Evolutionary conservation across 116 monocot species (phyloP).

Genomic region (Trichopus zeylanicus): DNA sequence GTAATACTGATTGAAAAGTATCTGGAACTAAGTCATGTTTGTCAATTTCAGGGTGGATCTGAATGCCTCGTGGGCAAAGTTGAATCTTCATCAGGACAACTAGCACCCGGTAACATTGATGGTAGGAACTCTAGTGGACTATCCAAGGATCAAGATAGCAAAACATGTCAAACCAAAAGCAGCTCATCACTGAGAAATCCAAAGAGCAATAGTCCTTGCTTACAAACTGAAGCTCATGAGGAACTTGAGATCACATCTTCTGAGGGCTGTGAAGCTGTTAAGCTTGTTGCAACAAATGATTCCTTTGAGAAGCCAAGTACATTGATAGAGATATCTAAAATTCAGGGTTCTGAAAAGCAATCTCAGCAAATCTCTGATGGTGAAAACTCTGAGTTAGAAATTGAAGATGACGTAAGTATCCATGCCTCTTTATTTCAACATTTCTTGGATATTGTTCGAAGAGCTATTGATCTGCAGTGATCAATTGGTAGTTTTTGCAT

Average conservation of each 20-base stretch:
- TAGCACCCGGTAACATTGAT: background rate
- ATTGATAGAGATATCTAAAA: constrained; percentile 9
- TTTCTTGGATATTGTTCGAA: background rate
- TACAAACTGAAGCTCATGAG: constrained; percentile 6
- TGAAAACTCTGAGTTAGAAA: constrained; percentile 34
- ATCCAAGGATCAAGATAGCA: constrained; percentile 4
- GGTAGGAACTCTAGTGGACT: constrained; percentile 1
- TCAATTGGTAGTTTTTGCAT: too few species aligned
- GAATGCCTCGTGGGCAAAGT: constrained; percentile 1
- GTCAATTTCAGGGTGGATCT: constrained; percentile 2
- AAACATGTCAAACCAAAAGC: constrained; percentile 3
- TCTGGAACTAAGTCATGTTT: constrained; percentile 5
- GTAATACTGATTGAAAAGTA: background rate
- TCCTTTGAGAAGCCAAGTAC: constrained; percentile 14
- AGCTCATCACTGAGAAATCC: constrained; percentile 7
- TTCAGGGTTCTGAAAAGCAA: constrained; percentile 6
- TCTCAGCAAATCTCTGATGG: constrained; percentile 10
- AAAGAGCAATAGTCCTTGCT: background rate
- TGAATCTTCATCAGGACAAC: constrained; percentile 4
- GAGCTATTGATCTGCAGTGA: background rate
- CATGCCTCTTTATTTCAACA: background rate
- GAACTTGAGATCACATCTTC: constrained; percentile 11
- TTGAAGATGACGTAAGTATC: constrained; percentile 67
- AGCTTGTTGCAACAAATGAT: constrained; percentile 4
- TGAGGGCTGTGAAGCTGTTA: constrained; percentile 1